phyloP scores from a whole-genome alignment of 441 rosid species.

The Arabidopsis hybrid region DNA sequence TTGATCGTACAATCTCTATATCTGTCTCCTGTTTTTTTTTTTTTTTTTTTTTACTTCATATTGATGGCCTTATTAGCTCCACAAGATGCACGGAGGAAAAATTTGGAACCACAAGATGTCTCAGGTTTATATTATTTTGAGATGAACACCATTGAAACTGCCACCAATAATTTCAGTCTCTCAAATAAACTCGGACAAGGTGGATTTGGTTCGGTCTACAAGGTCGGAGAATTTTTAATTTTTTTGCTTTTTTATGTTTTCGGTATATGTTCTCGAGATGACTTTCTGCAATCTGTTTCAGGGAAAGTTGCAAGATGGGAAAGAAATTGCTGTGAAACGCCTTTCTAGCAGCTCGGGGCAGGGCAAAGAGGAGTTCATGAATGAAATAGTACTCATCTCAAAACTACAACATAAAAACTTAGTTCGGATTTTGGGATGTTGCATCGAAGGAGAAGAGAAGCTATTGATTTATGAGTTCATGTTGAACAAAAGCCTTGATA shows the following conservation, averaged over 20 bases:
- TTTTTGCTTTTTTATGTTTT: background rate
- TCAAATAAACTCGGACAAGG: constrained; percentile 37
- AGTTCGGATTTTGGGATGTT: constrained; percentile 53
- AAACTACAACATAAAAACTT: constrained; percentile 59
- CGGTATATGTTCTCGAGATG: background rate
- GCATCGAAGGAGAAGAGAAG: constrained; percentile 55
- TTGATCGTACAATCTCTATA: background rate
- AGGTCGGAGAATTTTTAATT: background rate
- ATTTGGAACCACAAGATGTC: constrained; percentile 5
- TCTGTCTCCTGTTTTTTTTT: background rate
- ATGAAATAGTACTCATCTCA: constrained; percentile 54
- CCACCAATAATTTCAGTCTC: constrained; percentile 19
- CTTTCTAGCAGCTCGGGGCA: constrained; percentile 42
- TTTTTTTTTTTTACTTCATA: background rate
- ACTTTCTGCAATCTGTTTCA: constrained; percentile 5
- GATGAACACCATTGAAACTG: constrained; percentile 23
- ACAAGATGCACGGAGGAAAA: constrained; percentile 17
- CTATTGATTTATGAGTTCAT: constrained; percentile 52
- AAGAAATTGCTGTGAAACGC: constrained; percentile 43
- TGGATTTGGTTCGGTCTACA: constrained; percentile 37
- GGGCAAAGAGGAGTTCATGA: constrained; percentile 47
- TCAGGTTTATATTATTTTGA: constrained; percentile 6
- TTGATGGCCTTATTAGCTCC: background rate
- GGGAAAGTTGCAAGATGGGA: constrained; percentile 38
- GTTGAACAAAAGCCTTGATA: constrained; percentile 58